Evolutionary conservation across 192 early-diverging fungal species (phyloP).

Genomic region (Entomortierella lignicola): DNA sequence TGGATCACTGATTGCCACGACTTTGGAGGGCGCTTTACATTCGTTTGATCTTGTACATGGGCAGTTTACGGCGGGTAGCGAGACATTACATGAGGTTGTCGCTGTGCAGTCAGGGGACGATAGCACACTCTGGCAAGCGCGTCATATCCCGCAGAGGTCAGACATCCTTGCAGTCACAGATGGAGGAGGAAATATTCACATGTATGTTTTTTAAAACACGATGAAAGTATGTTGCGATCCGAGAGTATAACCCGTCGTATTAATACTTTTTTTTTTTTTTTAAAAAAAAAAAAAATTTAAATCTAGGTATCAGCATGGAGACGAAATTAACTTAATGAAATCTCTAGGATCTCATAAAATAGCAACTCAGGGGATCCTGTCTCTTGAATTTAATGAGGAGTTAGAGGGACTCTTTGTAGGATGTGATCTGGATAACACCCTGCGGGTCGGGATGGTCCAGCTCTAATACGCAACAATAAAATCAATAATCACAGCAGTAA

Average conservation of each 20-base stretch:
- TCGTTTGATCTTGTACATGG: constrained; percentile 13
- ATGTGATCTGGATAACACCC: constrained; percentile 31
- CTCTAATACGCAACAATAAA: no score
- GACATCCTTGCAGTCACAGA: constrained; percentile 34
- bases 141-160: constrained; percentile 35
- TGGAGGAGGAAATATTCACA: constrained; percentile 24
- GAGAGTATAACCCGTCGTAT: no score
- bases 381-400: constrained; percentile 43
- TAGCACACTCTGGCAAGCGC: constrained; percentile 42
- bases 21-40: constrained; percentile 27
- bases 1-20: constrained; percentile 17
- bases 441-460: constrained; percentile 21
- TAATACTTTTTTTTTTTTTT: no score
- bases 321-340: background rate
- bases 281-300: no score
- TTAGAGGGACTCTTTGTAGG: constrained; percentile 39
- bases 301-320: constrained; percentile 23
- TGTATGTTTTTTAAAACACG: constrained; percentile 41
- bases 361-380: constrained; percentile 18
- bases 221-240: no score
- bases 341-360: constrained; percentile 1
- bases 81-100: constrained; percentile 6
- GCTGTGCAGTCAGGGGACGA: constrained; percentile 26
- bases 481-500: no score
- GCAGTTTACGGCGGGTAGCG: background rate